Evolutionary conservation across 331 rosid genomes (phyloP).

Genomic region (Cucumis variabilis): DNA sequence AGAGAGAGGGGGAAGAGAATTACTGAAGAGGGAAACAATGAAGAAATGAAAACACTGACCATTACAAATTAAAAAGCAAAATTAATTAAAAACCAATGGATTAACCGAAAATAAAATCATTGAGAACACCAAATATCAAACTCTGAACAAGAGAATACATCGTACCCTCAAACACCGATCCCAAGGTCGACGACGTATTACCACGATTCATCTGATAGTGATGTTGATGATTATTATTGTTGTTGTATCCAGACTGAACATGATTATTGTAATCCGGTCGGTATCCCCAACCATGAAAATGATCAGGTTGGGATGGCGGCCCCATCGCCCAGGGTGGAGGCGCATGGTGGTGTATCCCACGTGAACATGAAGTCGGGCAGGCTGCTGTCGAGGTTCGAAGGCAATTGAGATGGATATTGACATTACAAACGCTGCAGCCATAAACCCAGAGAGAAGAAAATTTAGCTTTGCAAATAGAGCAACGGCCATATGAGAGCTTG

Average conservation of each 20-base stretch:
- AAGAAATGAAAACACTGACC: neutral
- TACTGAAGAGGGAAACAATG: too few relatives aligned
- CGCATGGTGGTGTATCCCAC: neutral
- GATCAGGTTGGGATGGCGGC: neutral
- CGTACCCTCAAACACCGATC: neutral
- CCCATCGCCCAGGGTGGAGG: neutral
- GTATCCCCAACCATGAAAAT: neutral
- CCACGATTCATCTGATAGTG: neutral
- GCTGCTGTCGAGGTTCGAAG: neutral
- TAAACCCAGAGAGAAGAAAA: too few relatives aligned
- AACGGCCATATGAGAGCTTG: neutral
- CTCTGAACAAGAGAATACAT: neutral
- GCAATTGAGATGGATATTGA: neutral
- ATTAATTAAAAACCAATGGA: neutral
- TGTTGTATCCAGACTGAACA: too few relatives aligned
- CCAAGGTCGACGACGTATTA: neutral
- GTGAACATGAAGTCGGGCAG: neutral
- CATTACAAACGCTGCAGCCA: too few relatives aligned
- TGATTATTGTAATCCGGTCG: neutral
- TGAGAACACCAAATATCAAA: neutral
- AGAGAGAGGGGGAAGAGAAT: too few relatives aligned
- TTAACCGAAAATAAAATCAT: constrained; percentile 14
- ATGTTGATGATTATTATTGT: too few relatives aligned
- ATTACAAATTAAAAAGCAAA: too few relatives aligned
- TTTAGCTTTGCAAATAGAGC: neutral